Percentiles rank a stretch among this genome's conserved stretches.
phyloP scores from a whole-genome alignment of 148 eudicot species.

The Pouteria glomerata region DNA sequence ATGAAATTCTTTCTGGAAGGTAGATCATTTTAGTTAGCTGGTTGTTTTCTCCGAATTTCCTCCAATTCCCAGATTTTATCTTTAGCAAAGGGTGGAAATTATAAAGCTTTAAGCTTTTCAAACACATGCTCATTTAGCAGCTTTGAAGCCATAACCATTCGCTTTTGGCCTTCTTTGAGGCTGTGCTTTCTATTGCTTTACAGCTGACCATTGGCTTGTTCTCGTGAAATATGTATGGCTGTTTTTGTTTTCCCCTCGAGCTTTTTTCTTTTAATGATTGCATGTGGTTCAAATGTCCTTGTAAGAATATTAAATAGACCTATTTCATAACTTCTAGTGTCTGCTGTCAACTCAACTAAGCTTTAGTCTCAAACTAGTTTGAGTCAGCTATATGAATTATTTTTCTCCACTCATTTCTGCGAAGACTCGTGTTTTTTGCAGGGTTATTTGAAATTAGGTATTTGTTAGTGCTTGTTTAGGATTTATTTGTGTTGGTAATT shows the following conservation, averaged over 20 bases:
- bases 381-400: too few relatives aligned
- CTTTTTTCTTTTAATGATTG: neutral
- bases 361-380: too few relatives aligned
- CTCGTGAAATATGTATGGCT: neutral
- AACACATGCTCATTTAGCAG: neutral
- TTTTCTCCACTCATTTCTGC: too few relatives aligned
- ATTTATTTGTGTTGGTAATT: too few relatives aligned
- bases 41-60: neutral
- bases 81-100: neutral
- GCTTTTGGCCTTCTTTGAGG: neutral
- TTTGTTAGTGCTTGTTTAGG: too few relatives aligned
- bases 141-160: neutral
- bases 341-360: too few relatives aligned
- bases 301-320: neutral
- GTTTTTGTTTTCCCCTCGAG: neutral
- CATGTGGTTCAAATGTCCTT: neutral
- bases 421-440: too few relatives aligned
- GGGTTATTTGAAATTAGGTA: too few relatives aligned
- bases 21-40: neutral
- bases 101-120: neutral
- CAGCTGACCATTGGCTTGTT: neutral
- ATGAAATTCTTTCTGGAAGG: neutral
- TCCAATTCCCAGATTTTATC: neutral
- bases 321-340: neutral
- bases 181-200: neutral